These are phyloP conservation scores for Hyaloscypha hepaticicola DNA, from an alignment of 495 filamentous ascomycete genomes.

Conservation along the genomic window DNA sequence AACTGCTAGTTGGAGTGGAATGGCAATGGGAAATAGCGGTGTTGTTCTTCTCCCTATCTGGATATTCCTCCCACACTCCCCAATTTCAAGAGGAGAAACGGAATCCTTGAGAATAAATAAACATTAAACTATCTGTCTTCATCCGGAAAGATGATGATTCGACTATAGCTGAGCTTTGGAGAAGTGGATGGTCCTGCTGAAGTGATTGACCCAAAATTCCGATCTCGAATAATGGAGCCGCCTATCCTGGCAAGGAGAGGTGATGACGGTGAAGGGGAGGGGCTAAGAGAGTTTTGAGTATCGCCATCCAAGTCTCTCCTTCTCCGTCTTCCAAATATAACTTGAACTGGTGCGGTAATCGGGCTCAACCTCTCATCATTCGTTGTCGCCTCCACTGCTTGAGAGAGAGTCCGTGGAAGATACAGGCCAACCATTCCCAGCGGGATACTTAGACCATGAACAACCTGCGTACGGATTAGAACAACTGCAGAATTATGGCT, in stretches of 20 bases:
- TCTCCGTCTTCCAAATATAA: background rate
- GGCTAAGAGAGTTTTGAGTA: background rate
- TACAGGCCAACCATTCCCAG: slow-evolving; percentile 78
- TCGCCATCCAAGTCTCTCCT: background rate
- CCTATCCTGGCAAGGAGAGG: background rate
- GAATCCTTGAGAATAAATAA: background rate
- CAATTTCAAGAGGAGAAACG: no score
- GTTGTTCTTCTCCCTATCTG: no score
- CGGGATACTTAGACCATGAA: slow-evolving; percentile 85
- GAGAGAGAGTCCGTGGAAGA: slow-evolving; percentile 71
- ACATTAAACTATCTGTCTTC: background rate
- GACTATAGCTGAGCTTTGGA: background rate
- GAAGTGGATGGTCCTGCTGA: background rate
- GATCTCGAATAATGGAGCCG: background rate
- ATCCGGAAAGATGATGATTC: background rate
- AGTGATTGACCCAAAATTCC: background rate
- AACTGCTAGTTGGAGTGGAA: no score
- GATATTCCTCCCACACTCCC: no score
- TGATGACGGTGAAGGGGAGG: background rate
- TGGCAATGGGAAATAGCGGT: no score
- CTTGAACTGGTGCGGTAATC: background rate
- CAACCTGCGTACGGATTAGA: slow-evolving; percentile 52
- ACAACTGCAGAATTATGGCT: background rate
- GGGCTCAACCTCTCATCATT: background rate
- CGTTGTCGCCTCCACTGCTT: slow-evolving; percentile 17